These are phyloP conservation scores for Liriodendron chinense DNA, from an alignment of 164 flowering plant genomes.

Conservation along the genomic window DNA sequence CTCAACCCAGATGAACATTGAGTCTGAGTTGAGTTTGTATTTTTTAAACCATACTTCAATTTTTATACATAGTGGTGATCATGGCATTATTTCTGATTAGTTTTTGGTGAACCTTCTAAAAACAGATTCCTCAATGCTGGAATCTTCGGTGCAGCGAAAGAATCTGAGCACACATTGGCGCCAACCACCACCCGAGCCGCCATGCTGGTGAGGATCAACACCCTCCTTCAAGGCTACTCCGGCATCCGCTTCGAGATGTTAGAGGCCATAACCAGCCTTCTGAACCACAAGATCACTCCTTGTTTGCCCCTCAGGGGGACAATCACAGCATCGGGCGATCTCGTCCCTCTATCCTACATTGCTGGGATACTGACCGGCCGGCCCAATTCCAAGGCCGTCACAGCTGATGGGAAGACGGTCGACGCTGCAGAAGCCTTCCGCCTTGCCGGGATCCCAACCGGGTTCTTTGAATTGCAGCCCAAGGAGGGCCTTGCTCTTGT, in stretches of 20 bases:
- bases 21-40: no score
- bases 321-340: conserved; percentile 50
- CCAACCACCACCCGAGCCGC: conserved; percentile 54
- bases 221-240: conserved; percentile 67
- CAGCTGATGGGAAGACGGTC: conserved; percentile 38
- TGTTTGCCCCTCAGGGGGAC: conserved; percentile 56
- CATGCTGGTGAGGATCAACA: conserved; percentile 61
- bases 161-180: conserved; percentile 41
- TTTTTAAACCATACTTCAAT: no score
- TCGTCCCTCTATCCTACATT: conserved; percentile 34
- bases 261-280: conserved; percentile 48
- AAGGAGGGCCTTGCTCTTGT: conserved; percentile 66
- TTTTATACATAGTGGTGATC: no score
- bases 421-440: conserved; percentile 39
- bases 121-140: conserved; percentile 61
- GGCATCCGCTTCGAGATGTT: conserved; percentile 63
- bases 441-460: conserved; percentile 35
- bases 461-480: conserved; percentile 58
- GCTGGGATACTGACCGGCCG: conserved; percentile 61
- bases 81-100: background rate
- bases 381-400: conserved; percentile 46
- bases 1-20: no score
- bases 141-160: conserved; percentile 46
- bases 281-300: conserved; percentile 54
- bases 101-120: background rate